Conservation (phyloP, 169 alveolate genomes). For the Eimeria brunetti region DNA sequence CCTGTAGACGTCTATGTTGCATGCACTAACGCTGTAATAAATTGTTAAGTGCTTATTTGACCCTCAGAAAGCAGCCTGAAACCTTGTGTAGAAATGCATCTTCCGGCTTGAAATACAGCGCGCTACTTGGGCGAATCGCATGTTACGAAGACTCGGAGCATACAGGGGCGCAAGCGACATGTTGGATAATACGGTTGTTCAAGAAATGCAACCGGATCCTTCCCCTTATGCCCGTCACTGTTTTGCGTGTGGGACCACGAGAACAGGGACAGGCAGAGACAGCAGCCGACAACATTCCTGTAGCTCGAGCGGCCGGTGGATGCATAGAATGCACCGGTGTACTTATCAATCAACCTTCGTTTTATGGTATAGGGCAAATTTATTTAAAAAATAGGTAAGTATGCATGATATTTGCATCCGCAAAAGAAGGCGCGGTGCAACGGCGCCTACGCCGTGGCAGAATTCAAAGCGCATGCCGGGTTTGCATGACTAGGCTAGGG, state of each 20-base stretch:
- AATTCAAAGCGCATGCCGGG: neutral
- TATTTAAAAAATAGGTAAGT: neutral
- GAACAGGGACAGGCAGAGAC: neutral
- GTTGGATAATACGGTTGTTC: too few relatives aligned
- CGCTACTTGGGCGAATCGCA: neutral
- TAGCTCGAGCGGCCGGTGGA: neutral
- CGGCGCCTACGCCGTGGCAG: neutral
- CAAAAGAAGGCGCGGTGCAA: neutral
- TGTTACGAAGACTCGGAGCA: neutral
- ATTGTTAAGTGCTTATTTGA: too few relatives aligned
- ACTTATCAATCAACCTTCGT: neutral
- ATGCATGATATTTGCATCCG: neutral
- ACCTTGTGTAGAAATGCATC: too few relatives aligned
- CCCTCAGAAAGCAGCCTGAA: too few relatives aligned
- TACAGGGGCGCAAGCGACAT: neutral
- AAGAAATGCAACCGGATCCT: neutral
- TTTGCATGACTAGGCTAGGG: neutral
- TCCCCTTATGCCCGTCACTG: neutral
- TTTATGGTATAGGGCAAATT: neutral
- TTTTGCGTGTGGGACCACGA: neutral
- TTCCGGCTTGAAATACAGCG: too few relatives aligned
- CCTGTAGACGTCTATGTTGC: too few relatives aligned
- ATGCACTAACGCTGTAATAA: too few relatives aligned
- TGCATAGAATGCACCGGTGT: neutral
- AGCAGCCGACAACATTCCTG: neutral